Evolutionary conservation across 345 rosid genomes (phyloP), one percentile per base, ranked within the genome.

Genomic region (Brassica cretica): DNA sequence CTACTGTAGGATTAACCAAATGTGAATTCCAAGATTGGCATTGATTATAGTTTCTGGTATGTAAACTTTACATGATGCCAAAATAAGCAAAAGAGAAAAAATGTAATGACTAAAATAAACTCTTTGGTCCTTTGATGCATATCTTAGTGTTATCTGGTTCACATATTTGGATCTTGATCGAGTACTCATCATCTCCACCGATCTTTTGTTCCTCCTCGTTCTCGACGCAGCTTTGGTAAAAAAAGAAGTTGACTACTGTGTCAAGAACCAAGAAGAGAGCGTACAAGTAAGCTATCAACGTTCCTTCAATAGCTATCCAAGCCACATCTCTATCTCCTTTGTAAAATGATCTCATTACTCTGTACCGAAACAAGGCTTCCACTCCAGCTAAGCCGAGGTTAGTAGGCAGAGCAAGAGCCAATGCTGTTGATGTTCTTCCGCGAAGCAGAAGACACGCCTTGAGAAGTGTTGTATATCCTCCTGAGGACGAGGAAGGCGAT

Each of bases 331-430:
- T 59, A 6, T 76, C 80, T 2, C 84, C 71, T 1, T 8, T 61
- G 7, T 62, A 82, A 76, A 68, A 86, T 10, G 82, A 76, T 16
- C 81, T 82, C 66, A 86, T 67, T 3, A 93, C 70, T 61, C 97
- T 62, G 77, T 84, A 83, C 5, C 83, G 94, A 73, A 93, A 95
- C 89, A 91, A 24, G 2, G 93, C 98, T 82, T 95, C 99, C 2
- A 85, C 74, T 1, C 84, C 96, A 0, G 94, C 94, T 83, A 93
- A 53, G 29, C 77, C 80, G 8, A 93, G 63, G 55, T 85, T 89
- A 0, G 80, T 76, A 5, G 96, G 91, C 3, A 93, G 29, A 30
- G 98, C 93, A 64, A 95, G 80, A 10, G 88, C 85, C 16, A 95
- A 70, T 12, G 96, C 97, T n/a, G 86, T 86, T 5, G 93, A 86